Evolutionary conservation across 2,329 filamentous ascomycete species (phyloP).

Genomic region (Hawksworthiomyces lignivorus): DNA sequence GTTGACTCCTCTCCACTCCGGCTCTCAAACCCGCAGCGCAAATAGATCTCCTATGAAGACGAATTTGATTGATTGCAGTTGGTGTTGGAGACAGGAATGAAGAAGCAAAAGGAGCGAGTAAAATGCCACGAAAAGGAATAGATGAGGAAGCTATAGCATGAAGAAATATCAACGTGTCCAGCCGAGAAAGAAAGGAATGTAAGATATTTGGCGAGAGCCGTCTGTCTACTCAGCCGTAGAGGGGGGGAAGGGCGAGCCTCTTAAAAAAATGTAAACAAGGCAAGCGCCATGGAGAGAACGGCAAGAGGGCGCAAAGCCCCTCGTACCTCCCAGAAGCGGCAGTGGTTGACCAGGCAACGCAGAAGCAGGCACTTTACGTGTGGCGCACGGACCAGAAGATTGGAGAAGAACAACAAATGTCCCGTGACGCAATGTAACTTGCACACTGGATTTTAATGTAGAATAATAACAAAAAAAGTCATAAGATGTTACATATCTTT

Average conservation of each 20-base stretch:
- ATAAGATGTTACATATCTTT: no score
- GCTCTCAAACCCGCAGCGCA: no score
- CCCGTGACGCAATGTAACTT: no score
- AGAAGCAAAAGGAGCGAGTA: constrained; percentile 4
- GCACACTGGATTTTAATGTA: no score
- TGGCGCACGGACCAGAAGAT: constrained; percentile 4
- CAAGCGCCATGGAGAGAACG: constrained; percentile 10
- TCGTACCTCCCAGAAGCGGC: neutral
- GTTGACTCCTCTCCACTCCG: constrained; percentile 1
- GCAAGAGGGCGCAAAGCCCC: constrained; percentile 6
- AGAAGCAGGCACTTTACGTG: constrained; percentile 7
- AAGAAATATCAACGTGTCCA: constrained; percentile 8
- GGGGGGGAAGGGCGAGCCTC: constrained; percentile 14
- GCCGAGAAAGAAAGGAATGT: constrained; percentile 8
- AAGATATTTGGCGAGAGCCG: constrained; percentile 6
- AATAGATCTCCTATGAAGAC: no score
- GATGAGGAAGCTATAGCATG: constrained; percentile 10
- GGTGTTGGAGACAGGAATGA: constrained; percentile 9
- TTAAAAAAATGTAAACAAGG: constrained; percentile 17
- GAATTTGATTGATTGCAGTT: constrained; percentile 9
- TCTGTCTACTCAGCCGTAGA: no score
- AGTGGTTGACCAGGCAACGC: constrained; percentile 13
- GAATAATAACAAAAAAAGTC: no score
- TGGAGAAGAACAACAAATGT: no score
- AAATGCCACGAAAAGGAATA: constrained; percentile 11